Evolutionary conservation across 2,329 filamentous ascomycete genomes (phyloP).

Genomic region (Cytospora leucostoma): DNA sequence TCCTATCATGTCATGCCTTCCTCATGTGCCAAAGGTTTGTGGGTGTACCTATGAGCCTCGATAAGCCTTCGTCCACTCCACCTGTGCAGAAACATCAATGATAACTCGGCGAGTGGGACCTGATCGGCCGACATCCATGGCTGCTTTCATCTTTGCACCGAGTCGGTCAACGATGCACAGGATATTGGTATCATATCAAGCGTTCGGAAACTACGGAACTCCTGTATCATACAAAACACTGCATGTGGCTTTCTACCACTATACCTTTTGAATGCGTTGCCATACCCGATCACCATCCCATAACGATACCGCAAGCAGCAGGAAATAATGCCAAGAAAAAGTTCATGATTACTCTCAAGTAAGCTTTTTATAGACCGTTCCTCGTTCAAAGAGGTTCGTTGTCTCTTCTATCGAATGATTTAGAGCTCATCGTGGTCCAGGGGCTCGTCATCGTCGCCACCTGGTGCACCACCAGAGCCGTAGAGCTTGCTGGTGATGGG

Average conservation of each 20-base stretch:
- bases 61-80: neutral
- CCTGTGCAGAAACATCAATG: neutral
- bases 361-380: conserved; percentile 24
- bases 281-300: conserved; percentile 19
- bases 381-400: neutral
- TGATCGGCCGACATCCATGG: neutral
- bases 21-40: neutral
- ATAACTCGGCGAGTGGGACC: neutral
- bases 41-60: neutral
- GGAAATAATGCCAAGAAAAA: conserved; percentile 16
- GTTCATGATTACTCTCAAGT: conserved; percentile 24
- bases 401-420: conserved; percentile 34
- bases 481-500: conserved; percentile 99
- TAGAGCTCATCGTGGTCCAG: conserved; percentile 77
- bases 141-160: neutral
- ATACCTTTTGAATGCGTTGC: conserved; percentile 18
- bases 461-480: conserved; percentile 61
- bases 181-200: conserved; percentile 15
- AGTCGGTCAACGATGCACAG: neutral
- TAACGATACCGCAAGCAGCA: conserved; percentile 21
- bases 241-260: conserved; percentile 21
- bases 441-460: conserved; percentile 71
- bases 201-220: conserved; percentile 17
- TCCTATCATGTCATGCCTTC: neutral
- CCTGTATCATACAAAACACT: conserved; percentile 24